Evolutionary conservation across 2,329 filamentous ascomycete genomes (phyloP).

Genomic region (Xylogone sp.): DNA sequence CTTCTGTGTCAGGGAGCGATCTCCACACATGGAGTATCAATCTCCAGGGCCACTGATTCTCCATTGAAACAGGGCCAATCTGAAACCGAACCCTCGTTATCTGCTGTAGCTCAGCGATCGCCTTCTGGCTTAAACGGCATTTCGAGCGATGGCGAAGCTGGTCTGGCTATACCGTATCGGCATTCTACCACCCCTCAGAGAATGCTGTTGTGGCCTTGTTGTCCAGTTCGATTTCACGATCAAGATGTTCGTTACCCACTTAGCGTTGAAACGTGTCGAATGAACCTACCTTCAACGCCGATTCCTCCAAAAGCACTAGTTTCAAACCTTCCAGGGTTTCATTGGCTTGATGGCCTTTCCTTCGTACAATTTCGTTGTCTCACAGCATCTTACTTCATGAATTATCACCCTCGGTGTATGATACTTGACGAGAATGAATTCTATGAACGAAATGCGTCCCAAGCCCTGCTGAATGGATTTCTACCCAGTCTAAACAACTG

Average conservation of each 20-base stretch:
- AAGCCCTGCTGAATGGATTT: background rate
- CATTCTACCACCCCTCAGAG: background rate
- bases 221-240: background rate
- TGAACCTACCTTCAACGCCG: background rate
- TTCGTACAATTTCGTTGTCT: background rate
- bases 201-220: background rate
- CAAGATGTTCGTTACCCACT: background rate
- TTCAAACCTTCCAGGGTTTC: background rate
- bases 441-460: background rate
- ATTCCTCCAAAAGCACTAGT: background rate
- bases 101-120: background rate
- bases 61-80: background rate
- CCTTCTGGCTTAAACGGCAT: background rate
- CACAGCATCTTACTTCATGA: background rate
- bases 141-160: background rate
- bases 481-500: background rate
- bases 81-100: background rate
- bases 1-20: background rate
- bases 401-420: background rate
- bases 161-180: background rate
- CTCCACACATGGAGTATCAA: background rate
- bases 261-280: background rate
- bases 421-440: background rate
- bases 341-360: background rate
- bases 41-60: background rate